Conservation (phyloP, 371 early-diverging fungal genomes). For the Lichtheimia corymbifera region DNA sequence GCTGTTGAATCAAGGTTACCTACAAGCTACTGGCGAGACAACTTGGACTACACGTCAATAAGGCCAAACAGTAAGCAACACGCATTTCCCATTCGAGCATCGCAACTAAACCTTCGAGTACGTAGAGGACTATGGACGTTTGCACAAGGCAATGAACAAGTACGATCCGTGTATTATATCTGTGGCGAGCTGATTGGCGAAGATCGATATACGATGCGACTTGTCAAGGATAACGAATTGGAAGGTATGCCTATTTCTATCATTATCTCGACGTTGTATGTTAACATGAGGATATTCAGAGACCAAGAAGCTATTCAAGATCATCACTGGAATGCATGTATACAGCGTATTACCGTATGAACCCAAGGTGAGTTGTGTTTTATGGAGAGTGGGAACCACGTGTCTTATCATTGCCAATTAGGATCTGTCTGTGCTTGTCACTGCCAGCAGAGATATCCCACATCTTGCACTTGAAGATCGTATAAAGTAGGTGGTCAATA, state of each 20-base stretch:
- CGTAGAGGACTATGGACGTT: slow-evolving; percentile 15
- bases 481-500: slow-evolving; percentile 11
- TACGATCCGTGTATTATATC: slow-evolving; percentile 14
- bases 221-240: slow-evolving; percentile 12
- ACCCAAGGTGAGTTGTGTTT: slow-evolving; percentile 18
- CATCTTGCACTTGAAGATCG: slow-evolving; percentile 37
- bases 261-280: no score
- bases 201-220: slow-evolving; percentile 3
- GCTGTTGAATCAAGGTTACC: slow-evolving; percentile 7
- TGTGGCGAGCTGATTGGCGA: slow-evolving; percentile 2
- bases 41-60: slow-evolving; percentile 16
- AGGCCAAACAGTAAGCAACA: slow-evolving; percentile 17
- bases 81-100: no score
- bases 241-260: slow-evolving; percentile 7
- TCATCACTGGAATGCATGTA: slow-evolving; percentile 18
- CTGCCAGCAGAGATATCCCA: slow-evolving; percentile 13
- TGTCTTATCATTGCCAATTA: slow-evolving; percentile 2
- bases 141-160: background rate
- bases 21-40: slow-evolving; percentile 12
- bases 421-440: slow-evolving; percentile 12
- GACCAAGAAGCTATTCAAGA: slow-evolving; percentile 9
- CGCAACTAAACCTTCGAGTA: no score
- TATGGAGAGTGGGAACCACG: background rate
- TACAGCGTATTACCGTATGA: slow-evolving; percentile 15
- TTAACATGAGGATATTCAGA: background rate